Percentiles rank a stretch among this genome's conserved stretches.
Evolutionary conservation across 306 rosid genomes (phyloP).

Genomic region (Casuarina cunninghamiana): DNA sequence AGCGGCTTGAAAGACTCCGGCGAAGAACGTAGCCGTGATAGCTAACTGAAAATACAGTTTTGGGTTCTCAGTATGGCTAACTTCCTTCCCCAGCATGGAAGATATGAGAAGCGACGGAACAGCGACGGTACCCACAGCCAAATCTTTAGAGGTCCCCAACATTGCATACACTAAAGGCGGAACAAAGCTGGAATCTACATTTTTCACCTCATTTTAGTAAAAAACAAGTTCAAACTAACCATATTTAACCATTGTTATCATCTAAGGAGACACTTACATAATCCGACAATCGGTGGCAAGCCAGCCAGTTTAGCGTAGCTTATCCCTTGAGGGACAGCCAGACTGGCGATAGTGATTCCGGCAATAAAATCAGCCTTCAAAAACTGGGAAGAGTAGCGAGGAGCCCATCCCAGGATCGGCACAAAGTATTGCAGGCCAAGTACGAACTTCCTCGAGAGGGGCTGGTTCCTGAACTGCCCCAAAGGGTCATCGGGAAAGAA

Average conservation of each 20-base stretch:
- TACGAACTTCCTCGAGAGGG: constrained; percentile 35
- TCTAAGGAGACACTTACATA: constrained; percentile 47
- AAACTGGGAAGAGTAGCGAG: constrained; percentile 53
- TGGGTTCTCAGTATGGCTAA: constrained; percentile 51
- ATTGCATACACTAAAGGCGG: constrained; percentile 60
- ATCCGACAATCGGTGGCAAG: constrained; percentile 88
- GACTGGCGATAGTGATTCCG: constrained; percentile 95
- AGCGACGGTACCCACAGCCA: constrained; percentile 62
- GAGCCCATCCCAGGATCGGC: constrained; percentile 88
- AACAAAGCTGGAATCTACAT: constrained; percentile 61
- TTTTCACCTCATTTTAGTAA: background rate
- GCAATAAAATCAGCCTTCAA: constrained; percentile 73
- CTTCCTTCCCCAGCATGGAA: constrained; percentile 49
- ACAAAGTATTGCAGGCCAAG: constrained; percentile 69
- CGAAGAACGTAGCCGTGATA: constrained; percentile 81
- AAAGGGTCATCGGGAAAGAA: constrained; percentile 92
- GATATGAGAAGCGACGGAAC: constrained; percentile 51
- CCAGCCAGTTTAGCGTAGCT: constrained; percentile 93
- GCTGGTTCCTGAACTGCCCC: constrained; percentile 64
- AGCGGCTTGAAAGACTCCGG: constrained; percentile 80
- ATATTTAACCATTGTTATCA: background rate
- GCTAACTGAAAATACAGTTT: constrained; percentile 84
- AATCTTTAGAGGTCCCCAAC: constrained; percentile 58
- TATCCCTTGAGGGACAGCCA: constrained; percentile 97
- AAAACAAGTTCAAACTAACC: background rate